Conservation (phyloP, 768 basidiomycete genomes). For the Lentinula raphanica region DNA sequence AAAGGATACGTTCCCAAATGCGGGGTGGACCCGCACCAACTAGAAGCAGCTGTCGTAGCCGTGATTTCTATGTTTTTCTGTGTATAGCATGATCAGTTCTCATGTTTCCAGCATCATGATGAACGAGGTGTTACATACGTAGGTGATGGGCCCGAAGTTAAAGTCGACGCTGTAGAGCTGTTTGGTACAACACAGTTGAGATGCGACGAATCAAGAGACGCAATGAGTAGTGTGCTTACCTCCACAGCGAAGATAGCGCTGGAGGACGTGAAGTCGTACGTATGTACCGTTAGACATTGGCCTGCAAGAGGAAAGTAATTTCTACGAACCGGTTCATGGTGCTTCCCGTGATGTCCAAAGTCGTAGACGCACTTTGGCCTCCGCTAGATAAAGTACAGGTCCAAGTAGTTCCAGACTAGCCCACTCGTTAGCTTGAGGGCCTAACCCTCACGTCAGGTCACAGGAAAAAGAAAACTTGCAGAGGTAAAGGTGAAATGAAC, state of each 20-base stretch:
- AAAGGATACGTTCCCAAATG: constrained; percentile 21
- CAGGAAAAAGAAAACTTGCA: not conserved
- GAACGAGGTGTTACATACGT: constrained; percentile 7
- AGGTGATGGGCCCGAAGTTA: constrained; percentile 22
- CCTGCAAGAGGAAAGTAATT: not conserved
- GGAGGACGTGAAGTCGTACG: not conserved
- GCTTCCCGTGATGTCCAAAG: constrained; percentile 19
- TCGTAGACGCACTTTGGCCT: constrained; percentile 18
- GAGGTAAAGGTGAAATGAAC: constrained; percentile 18
- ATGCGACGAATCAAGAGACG: not conserved
- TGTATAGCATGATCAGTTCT: not conserved
- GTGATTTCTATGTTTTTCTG: constrained; percentile 22
- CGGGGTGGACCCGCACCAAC: constrained; percentile 20
- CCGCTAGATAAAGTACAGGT: constrained; percentile 22
- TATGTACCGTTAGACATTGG: not conserved
- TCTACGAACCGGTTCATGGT: constrained; percentile 20
- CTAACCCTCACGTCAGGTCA: not conserved
- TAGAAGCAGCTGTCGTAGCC: constrained; percentile 20
- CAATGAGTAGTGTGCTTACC: constrained; percentile 10
- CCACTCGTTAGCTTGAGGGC: not conserved
- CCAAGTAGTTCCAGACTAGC: constrained; percentile 20
- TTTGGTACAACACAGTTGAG: not conserved
- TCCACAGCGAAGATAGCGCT: constrained; percentile 24
- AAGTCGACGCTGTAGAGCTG: constrained; percentile 21
- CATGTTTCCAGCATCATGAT: not conserved